A percentile compares a stretch with the other conserved stretches of the same genome.
Evolutionary conservation across 257 asterid genomes (phyloP).

Genomic region (Dorcoceras hygrometricum): DNA sequence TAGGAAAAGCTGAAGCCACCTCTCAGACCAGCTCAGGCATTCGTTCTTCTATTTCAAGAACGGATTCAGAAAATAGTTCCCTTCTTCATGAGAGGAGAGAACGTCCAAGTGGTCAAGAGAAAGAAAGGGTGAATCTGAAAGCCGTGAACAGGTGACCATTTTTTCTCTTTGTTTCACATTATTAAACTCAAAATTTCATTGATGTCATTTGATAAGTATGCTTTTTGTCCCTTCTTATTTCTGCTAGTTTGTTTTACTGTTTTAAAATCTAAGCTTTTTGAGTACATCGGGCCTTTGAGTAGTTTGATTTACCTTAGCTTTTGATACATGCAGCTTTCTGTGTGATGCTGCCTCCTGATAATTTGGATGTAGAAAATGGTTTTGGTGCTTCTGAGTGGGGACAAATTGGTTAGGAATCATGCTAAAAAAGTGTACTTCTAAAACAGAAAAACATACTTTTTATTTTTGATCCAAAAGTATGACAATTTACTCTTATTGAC

Average conservation of each 20-base stretch:
- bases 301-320: not conserved
- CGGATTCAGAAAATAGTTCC: constrained; percentile 63
- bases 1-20: constrained; percentile 61
- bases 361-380: not conserved
- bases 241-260: not conserved
- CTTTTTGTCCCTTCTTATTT: not conserved
- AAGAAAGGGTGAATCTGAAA: constrained; percentile 66
- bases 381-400: constrained; percentile 3
- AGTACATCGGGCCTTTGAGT: not conserved
- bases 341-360: not conserved
- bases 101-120: constrained; percentile 59
- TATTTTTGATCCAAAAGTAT: not conserved
- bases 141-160: constrained; percentile 64
- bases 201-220: constrained; percentile 10
- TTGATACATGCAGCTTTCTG: not conserved
- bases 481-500: constrained; percentile 1
- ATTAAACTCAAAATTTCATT: constrained; percentile 1
- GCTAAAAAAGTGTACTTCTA: not conserved
- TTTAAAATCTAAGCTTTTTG: not conserved
- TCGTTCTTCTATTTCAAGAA: constrained; percentile 61
- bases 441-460: no score
- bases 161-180: constrained; percentile 8
- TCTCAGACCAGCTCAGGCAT: constrained; percentile 57
- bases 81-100: constrained; percentile 74
- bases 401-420: constrained; percentile 7